A percentile compares a stretch with the other conserved stretches of the same genome.
Conservation (phyloP, 2,329 filamentous ascomycete species). For the Byssochlamys sp. region DNA sequence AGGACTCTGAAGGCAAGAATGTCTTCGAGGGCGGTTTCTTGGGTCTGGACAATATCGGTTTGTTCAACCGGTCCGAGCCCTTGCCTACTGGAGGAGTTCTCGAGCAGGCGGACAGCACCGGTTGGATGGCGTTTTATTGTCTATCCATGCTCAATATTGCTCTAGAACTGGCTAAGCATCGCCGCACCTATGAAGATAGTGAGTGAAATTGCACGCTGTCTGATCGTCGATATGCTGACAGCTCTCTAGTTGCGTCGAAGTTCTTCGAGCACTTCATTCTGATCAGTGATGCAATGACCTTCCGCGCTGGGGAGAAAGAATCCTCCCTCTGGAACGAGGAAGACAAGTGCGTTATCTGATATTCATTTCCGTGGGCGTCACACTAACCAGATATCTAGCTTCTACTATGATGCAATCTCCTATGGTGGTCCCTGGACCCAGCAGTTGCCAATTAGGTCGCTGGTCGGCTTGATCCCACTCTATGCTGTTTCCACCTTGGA, state of each 20-base stretch:
- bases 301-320: slow-evolving; percentile 61
- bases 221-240: slow-evolving; percentile 4
- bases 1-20: slow-evolving; percentile 89
- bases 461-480: slow-evolving; percentile 86
- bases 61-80: slow-evolving; percentile 94
- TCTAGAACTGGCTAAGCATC: slow-evolving; percentile 86
- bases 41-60: slow-evolving; percentile 88
- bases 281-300: slow-evolving; percentile 95
- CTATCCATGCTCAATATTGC: slow-evolving; percentile 95
- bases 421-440: slow-evolving; percentile 91
- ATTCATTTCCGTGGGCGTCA: background rate
- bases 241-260: slow-evolving; percentile 65
- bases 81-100: slow-evolving; percentile 85
- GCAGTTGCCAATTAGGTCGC: slow-evolving; percentile 80
- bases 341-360: slow-evolving; percentile 46
- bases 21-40: slow-evolving; percentile 95
- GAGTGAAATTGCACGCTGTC: slow-evolving; percentile 6
- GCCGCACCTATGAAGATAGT: slow-evolving; percentile 84
- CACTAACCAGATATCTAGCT: slow-evolving; percentile 39
- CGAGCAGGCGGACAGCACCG: slow-evolving; percentile 93
- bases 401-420: slow-evolving; percentile 97
- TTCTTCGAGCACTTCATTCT: slow-evolving; percentile 98
- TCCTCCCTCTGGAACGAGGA: slow-evolving; percentile 91
- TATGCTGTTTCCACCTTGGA: slow-evolving; percentile 88
- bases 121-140: slow-evolving; percentile 98